These are phyloP conservation scores for Neurospora sp. DNA, from an alignment of 495 filamentous ascomycete species.

Conservation along the genomic window DNA sequence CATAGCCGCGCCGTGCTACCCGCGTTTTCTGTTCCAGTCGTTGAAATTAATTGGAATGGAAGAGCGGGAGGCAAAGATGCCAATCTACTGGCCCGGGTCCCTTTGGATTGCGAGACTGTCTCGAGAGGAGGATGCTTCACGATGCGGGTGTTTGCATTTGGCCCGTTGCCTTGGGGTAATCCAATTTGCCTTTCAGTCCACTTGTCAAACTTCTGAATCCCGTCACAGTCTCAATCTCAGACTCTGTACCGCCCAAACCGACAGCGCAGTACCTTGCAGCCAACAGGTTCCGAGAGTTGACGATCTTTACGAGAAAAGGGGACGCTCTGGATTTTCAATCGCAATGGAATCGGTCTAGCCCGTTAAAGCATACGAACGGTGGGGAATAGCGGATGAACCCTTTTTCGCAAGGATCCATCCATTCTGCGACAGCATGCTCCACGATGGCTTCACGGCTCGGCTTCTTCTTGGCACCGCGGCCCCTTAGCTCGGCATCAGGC, in stretches of 20 bases:
- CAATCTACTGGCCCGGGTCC: background rate
- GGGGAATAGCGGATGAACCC: background rate
- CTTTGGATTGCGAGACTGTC: background rate
- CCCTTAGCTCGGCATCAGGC: background rate
- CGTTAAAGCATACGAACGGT: background rate
- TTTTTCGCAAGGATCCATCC: background rate
- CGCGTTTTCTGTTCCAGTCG: background rate
- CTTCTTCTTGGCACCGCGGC: background rate
- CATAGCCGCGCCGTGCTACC: background rate
- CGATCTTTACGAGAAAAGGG: background rate
- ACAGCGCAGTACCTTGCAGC: background rate
- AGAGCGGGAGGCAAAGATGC: background rate
- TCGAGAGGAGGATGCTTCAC: background rate
- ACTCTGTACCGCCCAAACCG: background rate
- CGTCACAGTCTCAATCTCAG: background rate
- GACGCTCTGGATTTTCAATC: background rate
- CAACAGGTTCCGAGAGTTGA: background rate
- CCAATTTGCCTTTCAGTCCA: background rate
- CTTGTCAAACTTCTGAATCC: background rate
- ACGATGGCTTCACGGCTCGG: background rate
- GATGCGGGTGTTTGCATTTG: background rate
- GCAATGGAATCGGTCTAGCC: background rate
- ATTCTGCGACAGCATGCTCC: background rate
- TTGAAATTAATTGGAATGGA: background rate
- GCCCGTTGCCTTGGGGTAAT: background rate